Conservation (phyloP, 768 basidiomycete genomes). For the Lepiota brunneoincarnata region DNA sequence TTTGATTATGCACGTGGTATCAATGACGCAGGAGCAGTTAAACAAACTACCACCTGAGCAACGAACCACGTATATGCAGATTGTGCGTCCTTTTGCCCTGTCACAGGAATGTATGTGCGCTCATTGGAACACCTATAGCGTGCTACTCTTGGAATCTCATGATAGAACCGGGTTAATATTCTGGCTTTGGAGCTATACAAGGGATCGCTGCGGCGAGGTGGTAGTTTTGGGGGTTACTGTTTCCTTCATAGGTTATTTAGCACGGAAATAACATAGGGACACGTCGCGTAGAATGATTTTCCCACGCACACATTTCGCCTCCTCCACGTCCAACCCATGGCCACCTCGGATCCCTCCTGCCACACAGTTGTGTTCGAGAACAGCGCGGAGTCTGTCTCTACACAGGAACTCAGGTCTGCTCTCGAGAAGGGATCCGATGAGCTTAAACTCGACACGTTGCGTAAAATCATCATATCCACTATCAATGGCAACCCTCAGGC, state of each 20-base stretch:
- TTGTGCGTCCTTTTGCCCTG: slow-evolving; percentile 49
- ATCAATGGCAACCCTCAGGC: slow-evolving; percentile 95
- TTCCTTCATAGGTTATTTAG: too few relatives aligned
- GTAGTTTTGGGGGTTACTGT: too few relatives aligned
- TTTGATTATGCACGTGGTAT: slow-evolving; percentile 74
- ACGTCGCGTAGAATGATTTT: slow-evolving; percentile 16
- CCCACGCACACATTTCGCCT: slow-evolving; percentile 13
- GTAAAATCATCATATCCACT: slow-evolving; percentile 89
- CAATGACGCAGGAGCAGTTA: slow-evolving; percentile 86
- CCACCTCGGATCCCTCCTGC: slow-evolving; percentile 60
- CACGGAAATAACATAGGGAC: background rate
- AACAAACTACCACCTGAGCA: slow-evolving; percentile 70
- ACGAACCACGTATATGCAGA: slow-evolving; percentile 73
- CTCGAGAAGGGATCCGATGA: slow-evolving; percentile 97
- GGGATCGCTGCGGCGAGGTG: too few relatives aligned
- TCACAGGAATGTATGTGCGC: background rate
- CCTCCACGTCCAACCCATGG: slow-evolving; percentile 25
- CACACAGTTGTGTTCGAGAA: slow-evolving; percentile 81
- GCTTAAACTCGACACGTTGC: slow-evolving; percentile 93
- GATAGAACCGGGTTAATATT: too few relatives aligned
- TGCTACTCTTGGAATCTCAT: slow-evolving; percentile 36
- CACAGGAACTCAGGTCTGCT: slow-evolving; percentile 74
- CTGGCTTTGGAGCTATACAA: too few relatives aligned
- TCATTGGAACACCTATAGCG: slow-evolving; percentile 24
- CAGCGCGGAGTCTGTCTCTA: slow-evolving; percentile 70